phyloP scores from a whole-genome alignment of 225 moss, liverwort and hornwort species.

The Marchantia paleacea region DNA sequence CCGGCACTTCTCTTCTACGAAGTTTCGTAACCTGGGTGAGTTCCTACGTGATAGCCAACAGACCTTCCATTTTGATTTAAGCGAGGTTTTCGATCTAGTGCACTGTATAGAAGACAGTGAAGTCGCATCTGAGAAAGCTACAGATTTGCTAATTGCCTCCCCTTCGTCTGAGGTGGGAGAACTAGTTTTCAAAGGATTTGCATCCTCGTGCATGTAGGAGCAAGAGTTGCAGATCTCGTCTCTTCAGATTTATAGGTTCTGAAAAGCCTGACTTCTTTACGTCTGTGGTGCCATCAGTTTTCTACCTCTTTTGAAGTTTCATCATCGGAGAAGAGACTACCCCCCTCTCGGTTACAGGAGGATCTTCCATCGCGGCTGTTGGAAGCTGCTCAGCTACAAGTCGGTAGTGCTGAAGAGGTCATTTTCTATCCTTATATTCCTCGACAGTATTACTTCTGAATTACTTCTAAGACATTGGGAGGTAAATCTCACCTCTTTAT shows the following conservation, averaged over 20 bases:
- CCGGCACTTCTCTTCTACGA: conserved; percentile 43
- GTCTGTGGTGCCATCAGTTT: conserved; percentile 22
- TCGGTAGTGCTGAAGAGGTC: conserved; percentile 89
- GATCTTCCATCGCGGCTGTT: conserved; percentile 41
- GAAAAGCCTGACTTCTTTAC: background rate
- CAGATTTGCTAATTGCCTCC: background rate
- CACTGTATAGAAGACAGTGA: too few species aligned
- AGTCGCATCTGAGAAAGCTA: background rate
- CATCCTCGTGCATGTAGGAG: background rate
- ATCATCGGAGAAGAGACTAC: conserved; percentile 56
- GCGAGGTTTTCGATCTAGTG: background rate
- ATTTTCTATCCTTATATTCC: background rate
- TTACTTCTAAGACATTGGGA: background rate
- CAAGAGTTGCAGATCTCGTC: background rate
- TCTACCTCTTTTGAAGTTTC: conserved; percentile 31
- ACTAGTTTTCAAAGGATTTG: background rate
- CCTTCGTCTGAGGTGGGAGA: background rate
- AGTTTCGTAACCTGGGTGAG: conserved; percentile 81
- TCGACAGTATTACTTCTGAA: background rate
- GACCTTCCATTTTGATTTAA: background rate
- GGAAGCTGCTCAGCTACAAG: conserved; percentile 58
- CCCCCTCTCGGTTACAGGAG: conserved; percentile 37
- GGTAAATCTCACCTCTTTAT: background rate
- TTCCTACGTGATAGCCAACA: background rate
- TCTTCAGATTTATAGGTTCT: background rate